Evolutionary conservation across 1,284 basidiomycete species (phyloP).

Genomic region (Ceratobasidium sp.): DNA sequence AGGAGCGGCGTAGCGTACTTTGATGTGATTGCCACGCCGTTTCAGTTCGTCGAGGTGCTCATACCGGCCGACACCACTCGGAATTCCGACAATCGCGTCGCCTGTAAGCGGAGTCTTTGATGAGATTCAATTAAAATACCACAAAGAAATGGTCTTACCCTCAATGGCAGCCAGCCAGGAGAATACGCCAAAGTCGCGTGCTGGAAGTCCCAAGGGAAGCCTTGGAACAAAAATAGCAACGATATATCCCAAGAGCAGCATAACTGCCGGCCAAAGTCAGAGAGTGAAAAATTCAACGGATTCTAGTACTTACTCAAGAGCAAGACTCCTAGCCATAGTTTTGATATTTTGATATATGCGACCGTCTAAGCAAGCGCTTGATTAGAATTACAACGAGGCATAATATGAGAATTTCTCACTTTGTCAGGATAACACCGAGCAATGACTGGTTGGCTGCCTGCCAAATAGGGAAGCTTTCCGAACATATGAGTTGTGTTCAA

Average conservation of each 20-base stretch:
- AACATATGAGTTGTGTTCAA: neutral
- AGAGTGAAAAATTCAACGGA: neutral
- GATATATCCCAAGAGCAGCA: constrained; percentile 27
- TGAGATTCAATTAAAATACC: no score
- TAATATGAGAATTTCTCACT: neutral
- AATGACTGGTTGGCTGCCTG: constrained; percentile 16
- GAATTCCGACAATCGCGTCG: constrained; percentile 29
- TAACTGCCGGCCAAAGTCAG: neutral
- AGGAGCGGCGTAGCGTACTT: constrained; percentile 21
- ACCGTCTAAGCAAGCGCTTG: neutral
- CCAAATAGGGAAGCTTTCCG: constrained; percentile 28
- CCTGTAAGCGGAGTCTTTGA: neutral
- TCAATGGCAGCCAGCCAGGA: constrained; percentile 41
- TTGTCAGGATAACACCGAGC: constrained; percentile 27
- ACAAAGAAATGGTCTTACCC: neutral
- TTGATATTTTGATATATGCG: constrained; percentile 24
- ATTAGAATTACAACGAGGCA: neutral
- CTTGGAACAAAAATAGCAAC: constrained; percentile 36
- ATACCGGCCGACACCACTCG: constrained; percentile 18
- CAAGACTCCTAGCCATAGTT: constrained; percentile 12
- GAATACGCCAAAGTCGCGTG: constrained; percentile 39
- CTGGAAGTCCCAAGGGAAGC: constrained; percentile 31
- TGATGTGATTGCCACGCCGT: constrained; percentile 19
- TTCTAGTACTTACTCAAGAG: constrained; percentile 8
- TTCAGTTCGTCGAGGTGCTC: constrained; percentile 36